These are phyloP conservation scores for Tolypocladium ovalisporum DNA, from an alignment of 2,329 filamentous ascomycete genomes.

Conservation along the genomic window DNA sequence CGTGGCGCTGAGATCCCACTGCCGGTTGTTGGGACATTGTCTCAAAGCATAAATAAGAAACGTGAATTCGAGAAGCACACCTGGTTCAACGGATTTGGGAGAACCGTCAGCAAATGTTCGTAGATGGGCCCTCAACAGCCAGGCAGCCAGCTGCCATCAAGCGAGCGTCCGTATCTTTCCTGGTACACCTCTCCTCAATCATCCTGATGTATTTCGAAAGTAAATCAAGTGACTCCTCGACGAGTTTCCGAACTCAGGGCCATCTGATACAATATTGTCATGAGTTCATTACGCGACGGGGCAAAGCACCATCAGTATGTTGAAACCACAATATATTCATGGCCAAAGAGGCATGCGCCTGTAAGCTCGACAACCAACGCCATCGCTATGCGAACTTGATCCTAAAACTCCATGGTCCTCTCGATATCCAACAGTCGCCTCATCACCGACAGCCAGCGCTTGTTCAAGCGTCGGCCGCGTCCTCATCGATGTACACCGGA, in stretches of 20 bases:
- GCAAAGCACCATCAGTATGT: no score
- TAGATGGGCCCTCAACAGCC: background rate
- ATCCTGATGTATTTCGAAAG: no score
- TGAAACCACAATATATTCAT: background rate
- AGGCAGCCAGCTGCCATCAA: background rate
- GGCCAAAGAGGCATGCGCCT: background rate
- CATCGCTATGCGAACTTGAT: background rate
- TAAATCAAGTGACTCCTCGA: no score
- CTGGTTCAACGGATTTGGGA: background rate
- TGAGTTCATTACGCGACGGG: background rate
- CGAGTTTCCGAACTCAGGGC: no score
- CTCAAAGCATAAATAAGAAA: background rate
- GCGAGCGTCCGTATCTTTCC: no score
- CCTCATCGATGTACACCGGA: conserved; percentile 63
- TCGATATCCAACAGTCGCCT: background rate
- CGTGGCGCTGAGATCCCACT: background rate
- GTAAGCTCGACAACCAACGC: background rate
- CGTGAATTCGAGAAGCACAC: background rate
- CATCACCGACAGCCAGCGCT: background rate
- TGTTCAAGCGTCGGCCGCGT: conserved; percentile 7
- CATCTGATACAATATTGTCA: background rate
- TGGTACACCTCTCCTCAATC: no score
- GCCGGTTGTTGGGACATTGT: background rate
- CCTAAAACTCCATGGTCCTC: background rate
- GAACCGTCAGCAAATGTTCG: background rate